Conservation (phyloP, 805 yeast species). For the Lipomyces yamadae region DNA sequence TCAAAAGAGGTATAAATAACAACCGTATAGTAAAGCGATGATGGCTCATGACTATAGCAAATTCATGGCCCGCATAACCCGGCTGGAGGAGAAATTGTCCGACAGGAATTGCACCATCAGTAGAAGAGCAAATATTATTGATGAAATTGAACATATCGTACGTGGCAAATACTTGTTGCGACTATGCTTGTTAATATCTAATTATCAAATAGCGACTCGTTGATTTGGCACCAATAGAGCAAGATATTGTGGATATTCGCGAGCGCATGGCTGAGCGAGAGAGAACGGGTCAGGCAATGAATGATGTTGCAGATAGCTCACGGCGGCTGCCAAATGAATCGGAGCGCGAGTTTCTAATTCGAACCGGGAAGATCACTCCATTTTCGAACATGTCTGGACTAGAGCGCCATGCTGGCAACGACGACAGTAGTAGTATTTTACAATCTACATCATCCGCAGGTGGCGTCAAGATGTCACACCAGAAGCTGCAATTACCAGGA, state of each 20-base stretch:
- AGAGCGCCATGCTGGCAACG: constrained; percentile 49
- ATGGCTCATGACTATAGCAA: constrained; percentile 41
- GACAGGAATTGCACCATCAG: constrained; percentile 67
- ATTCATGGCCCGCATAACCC: constrained; percentile 51
- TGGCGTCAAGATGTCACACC: constrained; percentile 25
- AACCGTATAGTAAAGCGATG: neutral
- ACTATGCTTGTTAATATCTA: neutral
- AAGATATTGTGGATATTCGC: constrained; percentile 68
- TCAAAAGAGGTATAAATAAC: constrained; percentile 44
- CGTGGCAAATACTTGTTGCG: constrained; percentile 20
- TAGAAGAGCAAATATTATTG: constrained; percentile 58
- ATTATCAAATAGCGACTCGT: constrained; percentile 38
- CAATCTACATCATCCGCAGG: constrained; percentile 4
- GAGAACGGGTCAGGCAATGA: constrained; percentile 26
- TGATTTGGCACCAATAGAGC: constrained; percentile 59
- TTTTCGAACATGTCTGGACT: constrained; percentile 76
- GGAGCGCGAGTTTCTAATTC: constrained; percentile 74
- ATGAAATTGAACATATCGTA: constrained; percentile 57
- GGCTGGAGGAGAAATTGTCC: constrained; percentile 55
- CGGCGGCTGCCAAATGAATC: constrained; percentile 70
- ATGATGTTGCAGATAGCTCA: constrained; percentile 32
- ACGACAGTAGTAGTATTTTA: neutral
- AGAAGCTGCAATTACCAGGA: constrained; percentile 35
- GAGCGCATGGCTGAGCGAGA: constrained; percentile 51
- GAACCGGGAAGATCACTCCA: constrained; percentile 94